Evolutionary conservation across 768 basidiomycete species (phyloP), one percentile per base, ranked within the genome.

Genomic region (Leccinum boreale): DNA sequence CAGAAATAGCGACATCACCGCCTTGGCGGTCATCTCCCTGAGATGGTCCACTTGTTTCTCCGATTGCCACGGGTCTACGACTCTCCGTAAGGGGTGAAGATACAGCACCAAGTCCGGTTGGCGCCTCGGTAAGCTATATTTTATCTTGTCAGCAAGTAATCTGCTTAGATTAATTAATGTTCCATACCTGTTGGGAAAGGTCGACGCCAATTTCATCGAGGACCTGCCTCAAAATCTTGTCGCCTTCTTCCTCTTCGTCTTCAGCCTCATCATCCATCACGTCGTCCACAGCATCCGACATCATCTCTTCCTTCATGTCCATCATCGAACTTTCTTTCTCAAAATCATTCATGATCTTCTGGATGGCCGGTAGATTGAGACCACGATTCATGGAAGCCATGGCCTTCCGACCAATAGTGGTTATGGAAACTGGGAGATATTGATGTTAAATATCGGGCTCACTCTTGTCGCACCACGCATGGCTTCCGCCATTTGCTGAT

Each of bases 291-390:
- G 94, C 90, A 59, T 98, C 97, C 21, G 91, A 92, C 97, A 98
- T 99, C 92, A 98, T 98, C 72, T 97, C 96, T 75, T 98, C 97
- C 73, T 98, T 99, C 97, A 99, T 98, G 75, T 99, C 97, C 97
- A 99, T 99, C 75, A 88, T 93, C 5, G 93, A 86, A 65, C 90
- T 96, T 75, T 99, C 97, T 67, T 86, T 89, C 78, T 99, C 97
- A 67, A 99, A 99, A 48, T 99, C 96, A 65, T 87, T 92, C 92
- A 99, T 95, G 70, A 98, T 98, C 53, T 86, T 85, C 71, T 94
- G 92, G 58, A 99, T 98, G 60, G 85, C 85, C 15, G 97, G 97
- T 15, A 98, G 82, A 74, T 99, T 98, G 61, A 98, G 82, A 44
- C 92, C 92, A 50, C 92, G 84, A 71, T 98, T 98, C 97, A 99